These are phyloP conservation scores for Claviceps fusiformis DNA, from an alignment of 2,329 filamentous ascomycete species.

Conservation along the genomic window DNA sequence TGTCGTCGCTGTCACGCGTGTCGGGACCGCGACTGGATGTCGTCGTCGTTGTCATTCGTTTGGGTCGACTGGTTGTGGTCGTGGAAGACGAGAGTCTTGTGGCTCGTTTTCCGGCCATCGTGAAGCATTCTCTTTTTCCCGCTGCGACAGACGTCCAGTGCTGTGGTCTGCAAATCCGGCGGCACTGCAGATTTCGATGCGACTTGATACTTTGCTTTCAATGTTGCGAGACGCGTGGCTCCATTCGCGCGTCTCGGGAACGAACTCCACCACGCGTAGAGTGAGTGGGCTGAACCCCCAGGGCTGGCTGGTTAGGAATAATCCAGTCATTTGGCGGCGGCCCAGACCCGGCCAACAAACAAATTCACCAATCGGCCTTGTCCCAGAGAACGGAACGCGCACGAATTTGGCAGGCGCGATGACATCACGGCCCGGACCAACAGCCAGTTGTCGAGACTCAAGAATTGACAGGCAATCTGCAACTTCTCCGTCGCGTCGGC, in stretches of 20 bases:
- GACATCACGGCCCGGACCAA: not conserved
- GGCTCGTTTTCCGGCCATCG: constrained; percentile 3
- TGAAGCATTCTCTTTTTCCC: not conserved
- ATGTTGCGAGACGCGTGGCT: not conserved
- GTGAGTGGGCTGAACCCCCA: too few species aligned
- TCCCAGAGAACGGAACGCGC: not conserved
- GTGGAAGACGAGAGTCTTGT: not conserved
- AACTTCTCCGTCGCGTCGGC: too few species aligned
- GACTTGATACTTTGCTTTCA: too few species aligned
- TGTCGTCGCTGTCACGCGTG: not conserved
- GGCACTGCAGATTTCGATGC: not conserved
- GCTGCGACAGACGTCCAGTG: too few species aligned
- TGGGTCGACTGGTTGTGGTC: not conserved
- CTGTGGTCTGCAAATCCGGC: not conserved
- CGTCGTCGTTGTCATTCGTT: not conserved
- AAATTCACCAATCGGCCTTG: not conserved
- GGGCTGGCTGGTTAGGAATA: too few species aligned
- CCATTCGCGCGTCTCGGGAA: constrained; percentile 1
- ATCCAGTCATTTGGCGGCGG: too few species aligned
- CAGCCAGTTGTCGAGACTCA: not conserved
- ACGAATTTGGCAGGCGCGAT: too few species aligned
- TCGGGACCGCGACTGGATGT: not conserved
- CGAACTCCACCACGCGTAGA: constrained; percentile 2
- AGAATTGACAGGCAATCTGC: not conserved
- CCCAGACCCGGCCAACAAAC: not conserved